A percentile compares a stretch with the other conserved stretches of the same genome.
These are phyloP conservation scores for Ajuga reptans DNA, from an alignment of 305 asterid species.

Conservation along the genomic window DNA sequence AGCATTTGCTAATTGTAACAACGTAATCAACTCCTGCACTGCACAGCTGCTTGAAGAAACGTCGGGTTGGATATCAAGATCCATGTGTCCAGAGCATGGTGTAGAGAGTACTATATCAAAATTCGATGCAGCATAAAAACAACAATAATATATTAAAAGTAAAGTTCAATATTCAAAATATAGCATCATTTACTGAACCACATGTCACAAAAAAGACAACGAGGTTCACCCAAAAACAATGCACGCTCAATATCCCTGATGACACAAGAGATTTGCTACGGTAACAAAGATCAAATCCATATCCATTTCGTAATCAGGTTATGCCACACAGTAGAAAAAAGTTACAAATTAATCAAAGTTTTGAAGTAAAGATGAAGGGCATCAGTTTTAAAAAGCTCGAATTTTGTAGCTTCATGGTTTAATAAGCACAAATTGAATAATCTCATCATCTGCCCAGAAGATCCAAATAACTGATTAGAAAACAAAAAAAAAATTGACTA, in stretches of 20 bases:
- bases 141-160: too few relatives aligned
- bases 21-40: too few relatives aligned
- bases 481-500: not conserved
- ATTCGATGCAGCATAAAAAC: too few relatives aligned
- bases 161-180: not conserved
- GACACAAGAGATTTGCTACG: not conserved
- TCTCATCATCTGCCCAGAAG: constrained; percentile 27
- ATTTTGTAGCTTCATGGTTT: constrained; percentile 28
- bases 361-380: not conserved
- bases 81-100: too few relatives aligned
- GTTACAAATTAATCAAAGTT: not conserved
- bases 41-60: too few relatives aligned
- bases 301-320: not conserved
- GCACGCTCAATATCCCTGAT: not conserved
- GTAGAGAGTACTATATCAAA: too few relatives aligned
- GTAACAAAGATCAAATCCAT: not conserved
- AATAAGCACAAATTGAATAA: constrained; percentile 18
- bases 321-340: too few relatives aligned
- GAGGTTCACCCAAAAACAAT: constrained; percentile 11
- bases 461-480: not conserved
- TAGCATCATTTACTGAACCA: constrained; percentile 8
- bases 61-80: too few relatives aligned
- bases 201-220: not conserved
- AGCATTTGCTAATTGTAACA: too few relatives aligned
- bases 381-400: constrained; percentile 42